Conservation (phyloP, 75 land plant species). For the Pinus tabuliformis region DNA sequence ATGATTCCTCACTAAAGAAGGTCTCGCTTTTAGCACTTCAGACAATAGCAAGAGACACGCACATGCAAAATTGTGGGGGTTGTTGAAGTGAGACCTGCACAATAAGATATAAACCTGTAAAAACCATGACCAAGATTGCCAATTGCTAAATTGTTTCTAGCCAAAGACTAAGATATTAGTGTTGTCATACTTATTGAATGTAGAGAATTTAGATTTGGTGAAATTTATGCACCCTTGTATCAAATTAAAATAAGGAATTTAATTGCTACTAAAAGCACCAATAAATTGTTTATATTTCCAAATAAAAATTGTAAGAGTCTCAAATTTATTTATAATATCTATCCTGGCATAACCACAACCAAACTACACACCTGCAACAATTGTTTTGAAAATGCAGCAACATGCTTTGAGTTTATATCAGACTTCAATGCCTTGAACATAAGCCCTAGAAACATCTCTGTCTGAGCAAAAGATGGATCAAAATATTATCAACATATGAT, state of each 20-base stretch:
- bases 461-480: slow-evolving; percentile 28
- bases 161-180: neutral
- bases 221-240: neutral
- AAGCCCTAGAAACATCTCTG: slow-evolving; percentile 87
- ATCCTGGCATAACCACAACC: neutral
- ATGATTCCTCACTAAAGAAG: slow-evolving; percentile 70
- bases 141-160: neutral
- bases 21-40: slow-evolving; percentile 88
- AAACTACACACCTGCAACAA: slow-evolving; percentile 62
- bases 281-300: neutral
- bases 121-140: neutral
- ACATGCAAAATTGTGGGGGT: slow-evolving; percentile 93
- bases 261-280: neutral
- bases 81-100: slow-evolving; percentile 90
- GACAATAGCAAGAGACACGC: slow-evolving; percentile 89
- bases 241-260: neutral
- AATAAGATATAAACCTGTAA: neutral
- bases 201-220: neutral
- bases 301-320: neutral
- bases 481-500: neutral
- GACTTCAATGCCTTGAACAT: slow-evolving; percentile 75
- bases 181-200: neutral
- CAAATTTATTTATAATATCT: neutral
- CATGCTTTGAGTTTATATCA: slow-evolving; percentile 77
- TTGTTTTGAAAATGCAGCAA: slow-evolving; percentile 87